Conservation (phyloP, 1,284 basidiomycete species). For the Ustilago trichophora region DNA sequence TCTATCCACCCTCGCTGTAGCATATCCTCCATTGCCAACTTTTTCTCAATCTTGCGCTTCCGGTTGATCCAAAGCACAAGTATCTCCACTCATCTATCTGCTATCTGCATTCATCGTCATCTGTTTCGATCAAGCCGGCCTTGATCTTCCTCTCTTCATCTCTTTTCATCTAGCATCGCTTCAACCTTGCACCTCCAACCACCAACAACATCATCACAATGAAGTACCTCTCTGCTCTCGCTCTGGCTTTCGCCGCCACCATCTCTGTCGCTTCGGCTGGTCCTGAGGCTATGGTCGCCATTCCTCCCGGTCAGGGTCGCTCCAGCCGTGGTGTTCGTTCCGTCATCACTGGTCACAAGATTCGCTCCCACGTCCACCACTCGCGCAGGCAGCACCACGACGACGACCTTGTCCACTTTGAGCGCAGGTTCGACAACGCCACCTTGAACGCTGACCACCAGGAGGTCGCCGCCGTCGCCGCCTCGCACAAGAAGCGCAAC, state of each 20-base stretch:
- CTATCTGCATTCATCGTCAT: conserved; percentile 3
- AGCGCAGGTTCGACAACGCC: conserved; percentile 27
- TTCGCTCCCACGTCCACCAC: conserved; percentile 45
- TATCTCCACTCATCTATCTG: neutral
- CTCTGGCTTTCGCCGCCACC: conserved; percentile 41
- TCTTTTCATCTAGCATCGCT: neutral
- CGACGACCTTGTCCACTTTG: conserved; percentile 11
- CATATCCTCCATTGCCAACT: conserved; percentile 5
- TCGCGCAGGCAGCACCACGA: conserved; percentile 29
- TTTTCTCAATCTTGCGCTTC: conserved; percentile 15
- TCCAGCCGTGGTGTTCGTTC: conserved; percentile 40
- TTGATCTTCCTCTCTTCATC: conserved; percentile 11
- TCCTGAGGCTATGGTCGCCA: conserved; percentile 20
- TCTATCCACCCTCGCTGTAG: conserved; percentile 2
- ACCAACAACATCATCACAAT: conserved; percentile 20
- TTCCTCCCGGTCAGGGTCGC: conserved; percentile 45
- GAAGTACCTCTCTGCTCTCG: conserved; percentile 50
- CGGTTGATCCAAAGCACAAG: conserved; percentile 26
- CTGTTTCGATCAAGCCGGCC: conserved; percentile 19
- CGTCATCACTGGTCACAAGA: conserved; percentile 54
- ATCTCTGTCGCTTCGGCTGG: conserved; percentile 24
- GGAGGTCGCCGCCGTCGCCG: conserved; percentile 26
- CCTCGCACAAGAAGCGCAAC: conserved; percentile 34
- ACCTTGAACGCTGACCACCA: conserved; percentile 34
- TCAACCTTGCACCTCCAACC: conserved; percentile 2